phyloP scores from a whole-genome alignment of 2,329 filamentous ascomycete genomes.

The Westerdykella sp. region DNA sequence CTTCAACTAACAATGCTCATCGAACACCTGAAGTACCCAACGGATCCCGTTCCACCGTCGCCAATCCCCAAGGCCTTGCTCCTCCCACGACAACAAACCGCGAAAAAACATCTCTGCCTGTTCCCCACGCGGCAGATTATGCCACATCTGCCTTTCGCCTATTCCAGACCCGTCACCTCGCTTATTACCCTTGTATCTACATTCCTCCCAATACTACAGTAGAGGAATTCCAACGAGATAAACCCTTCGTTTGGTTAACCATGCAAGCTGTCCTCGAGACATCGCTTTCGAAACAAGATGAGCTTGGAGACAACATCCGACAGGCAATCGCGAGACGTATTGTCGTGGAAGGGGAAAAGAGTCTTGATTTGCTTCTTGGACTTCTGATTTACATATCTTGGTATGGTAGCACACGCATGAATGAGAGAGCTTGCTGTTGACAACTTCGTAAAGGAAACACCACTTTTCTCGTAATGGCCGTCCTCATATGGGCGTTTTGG shows the following conservation, averaged over 20 bases:
- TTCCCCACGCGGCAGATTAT: too few species aligned
- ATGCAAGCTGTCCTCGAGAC: slow-evolving; percentile 16
- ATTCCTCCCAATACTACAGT: slow-evolving; percentile 4
- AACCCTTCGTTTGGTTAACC: slow-evolving; percentile 12
- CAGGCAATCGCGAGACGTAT: slow-evolving; percentile 14
- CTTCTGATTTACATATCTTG: slow-evolving; percentile 18
- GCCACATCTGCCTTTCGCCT: slow-evolving; percentile 1
- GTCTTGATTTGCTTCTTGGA: slow-evolving; percentile 16
- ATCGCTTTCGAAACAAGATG: slow-evolving; percentile 7
- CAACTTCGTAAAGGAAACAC: neutral
- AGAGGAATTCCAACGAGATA: slow-evolving; percentile 5
- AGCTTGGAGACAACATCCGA: slow-evolving; percentile 13
- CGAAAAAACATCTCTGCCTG: too few species aligned
- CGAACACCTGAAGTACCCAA: too few species aligned
- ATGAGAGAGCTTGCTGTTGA: too few species aligned
- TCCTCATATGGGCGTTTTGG: slow-evolving; percentile 13
- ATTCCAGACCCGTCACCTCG: slow-evolving; percentile 8
- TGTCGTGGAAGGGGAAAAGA: slow-evolving; percentile 18
- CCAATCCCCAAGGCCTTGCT: too few species aligned
- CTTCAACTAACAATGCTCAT: too few species aligned
- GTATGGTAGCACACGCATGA: slow-evolving; percentile 2
- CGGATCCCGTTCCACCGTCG: too few species aligned
- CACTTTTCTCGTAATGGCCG: slow-evolving; percentile 8
- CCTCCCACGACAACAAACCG: too few species aligned
- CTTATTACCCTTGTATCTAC: slow-evolving; percentile 10